Evolutionary conservation across 2,329 filamentous ascomycete genomes (phyloP), one percentile per base, ranked within the genome.

Genomic region (Penicillium sclerotiorum): DNA sequence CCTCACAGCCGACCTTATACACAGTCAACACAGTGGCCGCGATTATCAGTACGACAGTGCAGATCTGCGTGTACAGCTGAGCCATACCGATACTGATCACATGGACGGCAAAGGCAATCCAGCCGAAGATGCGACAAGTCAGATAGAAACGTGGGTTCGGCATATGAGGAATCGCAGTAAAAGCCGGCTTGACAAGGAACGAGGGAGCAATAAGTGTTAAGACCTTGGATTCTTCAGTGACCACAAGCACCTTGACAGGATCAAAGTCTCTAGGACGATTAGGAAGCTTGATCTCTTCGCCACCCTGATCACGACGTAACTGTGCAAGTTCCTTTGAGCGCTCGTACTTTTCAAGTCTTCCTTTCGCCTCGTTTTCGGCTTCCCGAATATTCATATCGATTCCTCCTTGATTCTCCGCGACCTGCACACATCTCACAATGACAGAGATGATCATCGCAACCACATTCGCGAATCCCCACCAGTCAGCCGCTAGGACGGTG

Each of bases 391-490:
- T 53, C 20, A 15, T 27, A 22, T 39, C 41, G n/a, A 53, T 53
- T 1, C 50, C 50, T 12, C 37, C 47, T 36, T 47, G 50, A 3
- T 50, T 53, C 27, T 53, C 35, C 8, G 47, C 37, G 6, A 53
- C 50, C 23, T 49, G 50, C 12, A 28, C 22, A n/a, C 38, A 47
- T 36, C 50, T 27, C 20, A 53, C 42, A 23, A 33, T 12, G 11
- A 53, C 47, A 2, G 50, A 53, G 17, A 47, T 11, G 2, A 53
- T 39, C 50, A 53, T 53, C 7, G 50, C 42, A 8, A 53, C n/a
- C 17, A 53, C 50, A 40, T 53, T 53, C 5, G 46, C 42, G 20
- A 53, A 44, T 0, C 50, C 50, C 50, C 50, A 53, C 50, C 50
- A 53, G n/a, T 53, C 50, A 4, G 41, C 37, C 37, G 50, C 23